Percentiles rank a stretch among this genome's conserved stretches.
phyloP scores from a whole-genome alignment of 129 eudicot genomes.

The Centaurea solstitialis region DNA sequence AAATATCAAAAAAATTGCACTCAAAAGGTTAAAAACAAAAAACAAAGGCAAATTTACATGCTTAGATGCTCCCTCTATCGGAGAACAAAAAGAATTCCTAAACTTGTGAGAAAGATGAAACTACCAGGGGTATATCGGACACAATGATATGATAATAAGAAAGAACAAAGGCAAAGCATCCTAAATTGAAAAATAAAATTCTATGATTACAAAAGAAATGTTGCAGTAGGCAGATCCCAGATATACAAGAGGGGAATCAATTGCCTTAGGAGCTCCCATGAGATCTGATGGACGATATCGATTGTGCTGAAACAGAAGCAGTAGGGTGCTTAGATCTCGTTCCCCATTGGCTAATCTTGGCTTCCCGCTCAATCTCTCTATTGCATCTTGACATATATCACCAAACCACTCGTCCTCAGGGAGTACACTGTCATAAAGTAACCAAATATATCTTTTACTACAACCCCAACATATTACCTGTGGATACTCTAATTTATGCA shows the following conservation, averaged over 20 bases:
- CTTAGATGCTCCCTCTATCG: slow-evolving; percentile 33
- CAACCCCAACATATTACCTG: neutral
- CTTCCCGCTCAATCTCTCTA: slow-evolving; percentile 84
- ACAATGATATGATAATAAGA: slow-evolving; percentile 5
- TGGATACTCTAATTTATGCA: neutral
- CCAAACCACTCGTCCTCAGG: slow-evolving; percentile 94
- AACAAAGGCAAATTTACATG: slow-evolving; percentile 45
- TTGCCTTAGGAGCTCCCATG: slow-evolving; percentile 75
- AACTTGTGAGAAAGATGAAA: slow-evolving; percentile 17
- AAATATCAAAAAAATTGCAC: slow-evolving; percentile 29
- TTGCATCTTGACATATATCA: slow-evolving; percentile 81
- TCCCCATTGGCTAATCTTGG: slow-evolving; percentile 76
- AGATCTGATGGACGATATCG: slow-evolving; percentile 84
- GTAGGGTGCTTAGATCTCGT: slow-evolving; percentile 83
- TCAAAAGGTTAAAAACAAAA: slow-evolving; percentile 11
- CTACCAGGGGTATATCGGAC: slow-evolving; percentile 8
- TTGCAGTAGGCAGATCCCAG: slow-evolving; percentile 9
- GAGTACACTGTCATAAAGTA: slow-evolving; percentile 54
- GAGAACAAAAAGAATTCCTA: slow-evolving; percentile 39
- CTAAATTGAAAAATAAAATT: slow-evolving; percentile 21
- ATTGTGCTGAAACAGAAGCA: slow-evolving; percentile 95
- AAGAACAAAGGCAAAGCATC: slow-evolving; percentile 13
- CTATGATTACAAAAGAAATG: slow-evolving; percentile 42
- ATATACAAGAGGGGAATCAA: slow-evolving; percentile 25
- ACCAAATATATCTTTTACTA: neutral